Evolutionary conservation across 2,329 filamentous ascomycete genomes (phyloP).

Genomic region (Parascedosporium putredinis): DNA sequence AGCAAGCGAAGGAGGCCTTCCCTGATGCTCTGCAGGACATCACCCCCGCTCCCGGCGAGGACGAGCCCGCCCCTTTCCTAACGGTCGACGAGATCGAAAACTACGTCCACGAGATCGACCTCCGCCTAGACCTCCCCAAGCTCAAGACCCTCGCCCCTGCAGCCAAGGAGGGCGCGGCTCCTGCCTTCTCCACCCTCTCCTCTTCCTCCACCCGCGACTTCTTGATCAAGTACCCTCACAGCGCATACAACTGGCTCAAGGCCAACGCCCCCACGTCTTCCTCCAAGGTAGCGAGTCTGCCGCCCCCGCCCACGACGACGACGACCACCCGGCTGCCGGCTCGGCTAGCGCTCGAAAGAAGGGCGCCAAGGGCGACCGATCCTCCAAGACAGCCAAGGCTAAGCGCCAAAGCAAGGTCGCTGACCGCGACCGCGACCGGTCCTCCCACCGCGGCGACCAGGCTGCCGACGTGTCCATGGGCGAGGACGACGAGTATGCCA

Average conservation of each 20-base stretch:
- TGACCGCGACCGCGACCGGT: conserved; percentile 6
- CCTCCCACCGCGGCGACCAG: conserved; percentile 14
- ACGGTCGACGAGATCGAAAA: conserved; percentile 62
- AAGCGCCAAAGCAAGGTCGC: conserved; percentile 12
- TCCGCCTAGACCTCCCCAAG: conserved; percentile 30
- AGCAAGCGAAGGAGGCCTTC: conserved; percentile 50
- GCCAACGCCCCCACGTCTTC: conserved; percentile 79
- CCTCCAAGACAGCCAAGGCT: conserved; percentile 4
- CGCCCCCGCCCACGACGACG: conserved; percentile 26
- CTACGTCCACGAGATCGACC: conserved; percentile 58
- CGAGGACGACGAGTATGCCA: conserved; percentile 25
- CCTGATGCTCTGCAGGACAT: conserved; percentile 44
- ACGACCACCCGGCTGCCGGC: conserved; percentile 19
- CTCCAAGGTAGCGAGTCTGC: conserved; percentile 52
- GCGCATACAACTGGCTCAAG: conserved; percentile 91
- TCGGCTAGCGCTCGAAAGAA: conserved; percentile 22
- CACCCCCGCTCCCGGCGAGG: conserved; percentile 37
- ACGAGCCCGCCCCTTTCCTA: conserved; percentile 55
- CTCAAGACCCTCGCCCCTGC: conserved; percentile 41
- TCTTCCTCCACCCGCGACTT: conserved; percentile 27
- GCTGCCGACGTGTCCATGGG: conserved; percentile 27
- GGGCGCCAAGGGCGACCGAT: not conserved
- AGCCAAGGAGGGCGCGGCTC: conserved; percentile 24
- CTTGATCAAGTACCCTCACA: conserved; percentile 63
- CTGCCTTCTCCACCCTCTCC: conserved; percentile 16